Base-by-base conservation (phyloP, 257 asterid species). In the Solanum arcanum region DNA sequence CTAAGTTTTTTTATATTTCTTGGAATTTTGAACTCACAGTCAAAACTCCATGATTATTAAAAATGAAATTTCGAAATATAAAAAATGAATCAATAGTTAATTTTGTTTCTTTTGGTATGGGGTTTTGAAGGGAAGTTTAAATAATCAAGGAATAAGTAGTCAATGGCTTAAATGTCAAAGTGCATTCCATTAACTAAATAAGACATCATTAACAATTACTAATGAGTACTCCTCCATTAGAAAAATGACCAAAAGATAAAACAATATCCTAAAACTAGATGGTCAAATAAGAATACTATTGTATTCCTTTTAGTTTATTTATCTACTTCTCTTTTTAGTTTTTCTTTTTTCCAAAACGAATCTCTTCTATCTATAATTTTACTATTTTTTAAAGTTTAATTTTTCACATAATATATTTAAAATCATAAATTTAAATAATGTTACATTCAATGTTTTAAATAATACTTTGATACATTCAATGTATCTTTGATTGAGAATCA, bases 311-410 rank as follows among this genome's bases (percentile, higher is more conserved):
- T 56, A 56, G 8, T 56, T 56, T 18, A 56, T 56, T 18, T 56
- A 7, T 56, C 64, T 3, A 56, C n/a, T 1, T 52, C 10, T 20
- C 64, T 59, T 59, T 59, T 8, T 1, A 8, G 9, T 20, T 20
- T 20, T 20, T 1, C 21, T 20, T 20, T 20, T 20, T 1, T 20
- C 21, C 66, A 20, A 59, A 59, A 59, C 0, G 2, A 8, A 59
- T 1, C 0, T 59, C 5, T 20, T 20, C 21, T 59, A 7, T 56
- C 0, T 44, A 0, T 3, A 18, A 3, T 7, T 3, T 59, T 20
- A 59, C 0, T 0, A 1, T 5, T 59, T 0, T 59, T 20, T 59
- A 20, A 8, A 20, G 21, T 59, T 20, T 0, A 59, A 59, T 0
- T 62, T 23, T 23, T 0, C 15, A 23, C 7, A 7, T 62, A 10